phyloP scores from a whole-genome alignment of 1,284 basidiomycete species.

The Malassezia sympodialis region DNA sequence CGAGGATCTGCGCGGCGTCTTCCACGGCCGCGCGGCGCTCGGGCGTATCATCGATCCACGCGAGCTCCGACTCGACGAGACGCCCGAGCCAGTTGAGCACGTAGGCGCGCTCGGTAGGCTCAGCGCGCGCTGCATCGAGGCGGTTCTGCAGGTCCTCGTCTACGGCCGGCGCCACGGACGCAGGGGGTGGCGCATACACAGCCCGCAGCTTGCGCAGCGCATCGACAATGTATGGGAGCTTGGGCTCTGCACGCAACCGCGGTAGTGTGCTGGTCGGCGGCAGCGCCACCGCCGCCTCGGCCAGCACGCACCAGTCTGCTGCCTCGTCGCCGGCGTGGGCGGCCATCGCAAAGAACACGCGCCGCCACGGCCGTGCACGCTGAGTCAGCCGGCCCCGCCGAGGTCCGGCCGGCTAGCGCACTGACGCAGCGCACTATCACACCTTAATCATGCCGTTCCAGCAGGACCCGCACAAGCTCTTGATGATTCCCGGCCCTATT shows the following conservation, averaged over 20 bases:
- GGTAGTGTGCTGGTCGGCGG: slow-evolving; percentile 14
- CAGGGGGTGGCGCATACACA: slow-evolving; percentile 1
- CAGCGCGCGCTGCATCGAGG: slow-evolving; percentile 14
- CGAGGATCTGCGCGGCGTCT: slow-evolving; percentile 3
- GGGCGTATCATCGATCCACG: background rate
- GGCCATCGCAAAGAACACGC: background rate
- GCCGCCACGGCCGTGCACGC: background rate
- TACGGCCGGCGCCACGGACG: background rate
- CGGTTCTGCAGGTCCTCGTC: background rate
- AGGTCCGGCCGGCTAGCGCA: background rate
- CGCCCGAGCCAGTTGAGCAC: slow-evolving; percentile 14
- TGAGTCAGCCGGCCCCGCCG: background rate
- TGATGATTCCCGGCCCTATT: slow-evolving; percentile 66
- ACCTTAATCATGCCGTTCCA: slow-evolving; percentile 10
- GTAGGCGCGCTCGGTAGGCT: slow-evolving; percentile 13
- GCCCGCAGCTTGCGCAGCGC: slow-evolving; percentile 4
- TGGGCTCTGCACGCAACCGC: slow-evolving; percentile 11
- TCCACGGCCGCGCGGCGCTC: background rate
- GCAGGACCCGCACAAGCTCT: slow-evolving; percentile 25
- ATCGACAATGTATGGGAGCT: background rate
- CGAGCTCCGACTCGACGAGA: background rate
- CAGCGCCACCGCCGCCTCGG: background rate
- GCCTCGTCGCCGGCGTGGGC: slow-evolving; percentile 1
- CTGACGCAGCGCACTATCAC: background rate
- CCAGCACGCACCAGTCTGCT: background rate